Evolutionary conservation across 1,139 yeast genomes (phyloP).

Genomic region (Lodderomyces jiufengensis): DNA sequence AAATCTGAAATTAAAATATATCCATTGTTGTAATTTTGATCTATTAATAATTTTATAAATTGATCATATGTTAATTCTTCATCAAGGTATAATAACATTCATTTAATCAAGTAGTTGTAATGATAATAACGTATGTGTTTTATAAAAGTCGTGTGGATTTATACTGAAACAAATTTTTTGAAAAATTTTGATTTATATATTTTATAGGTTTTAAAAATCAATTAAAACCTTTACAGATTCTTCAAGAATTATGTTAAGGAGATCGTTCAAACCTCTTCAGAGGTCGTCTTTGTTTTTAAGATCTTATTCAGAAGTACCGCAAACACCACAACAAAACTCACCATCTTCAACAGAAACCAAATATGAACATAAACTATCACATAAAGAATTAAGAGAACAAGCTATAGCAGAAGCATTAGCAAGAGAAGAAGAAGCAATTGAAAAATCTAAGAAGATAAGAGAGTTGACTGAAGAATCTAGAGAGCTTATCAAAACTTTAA

Average conservation of each 20-base stretch:
- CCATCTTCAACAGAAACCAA: background rate
- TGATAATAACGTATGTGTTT: no score
- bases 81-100: constrained; percentile 10
- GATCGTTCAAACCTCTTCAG: constrained; percentile 1
- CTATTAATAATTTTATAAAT: constrained; percentile 2
- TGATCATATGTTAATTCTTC: constrained; percentile 8
- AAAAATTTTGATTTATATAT: background rate
- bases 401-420: constrained; percentile 46
- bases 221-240: background rate
- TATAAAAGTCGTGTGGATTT: constrained; percentile 6
- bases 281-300: constrained; percentile 2
- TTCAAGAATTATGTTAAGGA: constrained; percentile 5
- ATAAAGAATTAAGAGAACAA: constrained; percentile 36
- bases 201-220: background rate
- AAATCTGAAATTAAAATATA: constrained; percentile 9
- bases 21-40: background rate
- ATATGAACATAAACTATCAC: constrained; percentile 15
- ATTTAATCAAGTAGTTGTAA: no score
- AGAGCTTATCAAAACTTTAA: constrained; percentile 30
- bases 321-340: no score
- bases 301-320: no score
- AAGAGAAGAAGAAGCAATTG: constrained; percentile 40
- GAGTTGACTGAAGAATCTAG: constrained; percentile 31
- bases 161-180: background rate
- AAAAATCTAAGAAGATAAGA: constrained; percentile 34